These are phyloP conservation scores for Corymbia maculata DNA, from an alignment of 345 rosid species.

Conservation along the genomic window DNA sequence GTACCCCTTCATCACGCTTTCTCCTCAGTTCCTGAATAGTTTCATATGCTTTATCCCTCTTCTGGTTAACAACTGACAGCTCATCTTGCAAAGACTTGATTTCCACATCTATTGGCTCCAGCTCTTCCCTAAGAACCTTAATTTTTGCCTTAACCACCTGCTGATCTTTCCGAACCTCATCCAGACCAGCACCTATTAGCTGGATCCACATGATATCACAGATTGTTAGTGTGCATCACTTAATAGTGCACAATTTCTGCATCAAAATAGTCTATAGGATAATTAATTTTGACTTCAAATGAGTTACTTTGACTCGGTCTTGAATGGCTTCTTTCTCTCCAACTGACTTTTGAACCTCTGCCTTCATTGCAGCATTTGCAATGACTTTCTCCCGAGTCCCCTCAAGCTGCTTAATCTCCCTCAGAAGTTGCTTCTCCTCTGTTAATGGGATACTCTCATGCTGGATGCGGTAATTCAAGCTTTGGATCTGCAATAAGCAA, in stretches of 20 bases:
- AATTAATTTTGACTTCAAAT: neutral
- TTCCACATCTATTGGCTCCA: conserved; percentile 48
- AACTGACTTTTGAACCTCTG: conserved; percentile 77
- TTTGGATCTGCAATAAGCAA: conserved; percentile 49
- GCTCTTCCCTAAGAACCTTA: conserved; percentile 34
- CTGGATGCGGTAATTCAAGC: conserved; percentile 68
- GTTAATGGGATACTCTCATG: conserved; percentile 80
- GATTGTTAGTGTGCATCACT: neutral
- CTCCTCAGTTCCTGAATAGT: conserved; percentile 45
- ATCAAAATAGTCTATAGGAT: neutral
- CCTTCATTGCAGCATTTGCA: conserved; percentile 74
- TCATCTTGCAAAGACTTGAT: conserved; percentile 49
- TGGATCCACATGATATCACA: conserved; percentile 9
- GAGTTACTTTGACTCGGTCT: conserved; percentile 76
- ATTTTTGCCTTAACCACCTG: conserved; percentile 54
- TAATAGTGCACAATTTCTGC: neutral
- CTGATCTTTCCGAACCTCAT: conserved; percentile 79
- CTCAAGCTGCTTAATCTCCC: conserved; percentile 85
- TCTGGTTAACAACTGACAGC: conserved; percentile 29
- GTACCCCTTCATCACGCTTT: conserved; percentile 67
- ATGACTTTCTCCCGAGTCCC: conserved; percentile 78
- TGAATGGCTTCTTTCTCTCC: conserved; percentile 73
- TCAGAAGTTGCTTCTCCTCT: conserved; percentile 81
- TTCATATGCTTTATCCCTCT: conserved; percentile 52
- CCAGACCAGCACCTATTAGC: conserved; percentile 76